Percentiles rank a stretch among this genome's conserved stretches.
phyloP scores from a whole-genome alignment of 352 stramenopile genomes.

The Phytophthora aleatoria region DNA sequence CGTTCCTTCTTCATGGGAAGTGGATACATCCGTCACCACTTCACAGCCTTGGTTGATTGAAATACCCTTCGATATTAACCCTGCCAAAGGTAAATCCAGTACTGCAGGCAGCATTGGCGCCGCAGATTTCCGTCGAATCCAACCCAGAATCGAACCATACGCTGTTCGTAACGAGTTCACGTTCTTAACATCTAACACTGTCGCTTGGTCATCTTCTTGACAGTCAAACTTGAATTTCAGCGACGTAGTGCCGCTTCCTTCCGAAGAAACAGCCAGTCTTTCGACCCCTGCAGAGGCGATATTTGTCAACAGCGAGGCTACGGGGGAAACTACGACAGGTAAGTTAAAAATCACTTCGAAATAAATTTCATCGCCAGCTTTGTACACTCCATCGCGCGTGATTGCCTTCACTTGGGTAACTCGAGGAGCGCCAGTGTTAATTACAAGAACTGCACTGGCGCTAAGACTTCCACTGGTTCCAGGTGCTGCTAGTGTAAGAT shows the following conservation, averaged over 20 bases:
- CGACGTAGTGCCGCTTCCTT: slow-evolving; percentile 50
- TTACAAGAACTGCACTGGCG: slow-evolving; percentile 34
- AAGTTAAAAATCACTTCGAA: slow-evolving; percentile 58
- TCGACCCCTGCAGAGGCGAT: slow-evolving; percentile 29
- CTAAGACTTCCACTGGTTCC: slow-evolving; percentile 51
- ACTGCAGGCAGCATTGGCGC: slow-evolving; percentile 44
- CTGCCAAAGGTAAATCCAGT: slow-evolving; percentile 42
- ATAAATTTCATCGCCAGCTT: slow-evolving; percentile 47
- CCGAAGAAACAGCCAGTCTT: slow-evolving; percentile 47
- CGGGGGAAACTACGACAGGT: slow-evolving; percentile 43
- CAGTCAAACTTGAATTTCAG: slow-evolving; percentile 59
- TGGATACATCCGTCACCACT: slow-evolving; percentile 39
- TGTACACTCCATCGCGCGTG: slow-evolving; percentile 68
- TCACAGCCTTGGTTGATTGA: slow-evolving; percentile 57
- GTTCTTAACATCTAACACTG: slow-evolving; percentile 50
- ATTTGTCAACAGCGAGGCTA: slow-evolving; percentile 48
- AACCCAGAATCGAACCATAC: slow-evolving; percentile 48
- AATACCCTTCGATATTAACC: slow-evolving; percentile 59
- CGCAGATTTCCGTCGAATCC: slow-evolving; percentile 50
- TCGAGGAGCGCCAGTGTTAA: slow-evolving; percentile 54
- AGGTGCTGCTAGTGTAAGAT: slow-evolving; percentile 49
- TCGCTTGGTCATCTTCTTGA: slow-evolving; percentile 37
- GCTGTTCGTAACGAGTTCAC: slow-evolving; percentile 41
- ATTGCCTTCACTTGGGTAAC: slow-evolving; percentile 52
- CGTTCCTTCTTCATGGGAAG: slow-evolving; percentile 53